Evolutionary conservation across 108 stramenopile genomes (phyloP), one percentile per base, ranked within the genome.

Genomic region (Pseudonitzschia pungens): DNA sequence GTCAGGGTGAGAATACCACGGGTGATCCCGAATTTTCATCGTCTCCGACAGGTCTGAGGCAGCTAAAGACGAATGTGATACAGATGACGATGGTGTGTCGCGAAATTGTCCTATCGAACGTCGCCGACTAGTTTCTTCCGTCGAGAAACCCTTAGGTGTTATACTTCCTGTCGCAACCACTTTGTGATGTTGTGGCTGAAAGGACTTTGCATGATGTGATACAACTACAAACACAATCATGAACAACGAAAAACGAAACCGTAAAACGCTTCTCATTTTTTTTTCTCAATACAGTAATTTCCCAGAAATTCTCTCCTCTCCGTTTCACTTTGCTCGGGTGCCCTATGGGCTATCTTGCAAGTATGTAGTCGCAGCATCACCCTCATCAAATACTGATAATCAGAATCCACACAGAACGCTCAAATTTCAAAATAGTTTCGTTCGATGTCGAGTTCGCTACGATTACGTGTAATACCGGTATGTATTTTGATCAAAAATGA

Each of bases 1-100:
- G 9, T 51, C 24, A 6, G 71, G 62, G 40, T 72, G 52, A 29
- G 71, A 72, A 45, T 72, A 72, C 71, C 71, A 72, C 31, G 71
- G 71, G 18, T 69, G 43, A 26, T 44, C 54, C 2, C 54, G 9
- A 20, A 55, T 55, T 10, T 2, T 26, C 7, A 10, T 24, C 26
- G 24, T 12, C 14, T 48, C 54, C 26, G 24, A 22, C 54, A 26
- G 0, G 12, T 12, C 54, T 2, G 54, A 55, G 12, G 54, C 24
- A 2, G 26, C 16, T 20, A 26, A 26, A 12, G 54, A 55, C 20
- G 54, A 22, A 22, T 2, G 20, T 2, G 26, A 4, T 10, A 24
- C 22, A 7, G 20, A 2, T 55, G 21, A 4, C 20, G 54, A 21
- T 11, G 10, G 2, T 5, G 36, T 36, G 36, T 6, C 4, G 2